Evolutionary conservation across 2,329 filamentous ascomycete genomes (phyloP).

Genomic region (Fusarium oxysporum): DNA sequence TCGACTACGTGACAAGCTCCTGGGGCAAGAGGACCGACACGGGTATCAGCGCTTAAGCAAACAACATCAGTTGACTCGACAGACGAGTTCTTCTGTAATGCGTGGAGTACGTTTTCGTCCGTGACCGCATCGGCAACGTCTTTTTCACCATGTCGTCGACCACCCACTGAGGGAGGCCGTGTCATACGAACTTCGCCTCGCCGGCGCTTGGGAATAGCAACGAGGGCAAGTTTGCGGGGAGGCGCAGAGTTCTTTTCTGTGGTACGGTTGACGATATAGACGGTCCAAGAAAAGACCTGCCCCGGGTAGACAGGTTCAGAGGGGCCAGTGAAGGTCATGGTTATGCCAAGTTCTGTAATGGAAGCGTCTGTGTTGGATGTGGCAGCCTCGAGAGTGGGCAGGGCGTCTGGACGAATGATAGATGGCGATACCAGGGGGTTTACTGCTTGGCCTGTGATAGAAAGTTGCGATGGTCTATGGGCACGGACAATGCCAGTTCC

Average conservation of each 20-base stretch:
- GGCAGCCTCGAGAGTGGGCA: constrained; percentile 69
- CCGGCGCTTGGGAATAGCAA: constrained; percentile 74
- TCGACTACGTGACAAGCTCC: constrained; percentile 80
- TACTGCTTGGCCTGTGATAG: constrained; percentile 65
- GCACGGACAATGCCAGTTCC: constrained; percentile 68
- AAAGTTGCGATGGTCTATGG: constrained; percentile 73
- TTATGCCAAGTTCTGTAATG: constrained; percentile 74
- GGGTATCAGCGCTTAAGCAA: constrained; percentile 79
- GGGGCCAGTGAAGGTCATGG: constrained; percentile 78
- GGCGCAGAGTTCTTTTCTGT: constrained; percentile 56
- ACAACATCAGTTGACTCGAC: constrained; percentile 75
- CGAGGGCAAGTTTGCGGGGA: constrained; percentile 75
- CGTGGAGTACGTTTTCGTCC: constrained; percentile 78
- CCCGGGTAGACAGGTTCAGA: constrained; percentile 67
- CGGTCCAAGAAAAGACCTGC: constrained; percentile 76
- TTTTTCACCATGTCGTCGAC: constrained; percentile 51
- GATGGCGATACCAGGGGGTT: constrained; percentile 69
- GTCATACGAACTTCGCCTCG: constrained; percentile 66
- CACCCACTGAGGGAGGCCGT: constrained; percentile 64
- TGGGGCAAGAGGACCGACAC: constrained; percentile 78
- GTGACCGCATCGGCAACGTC: constrained; percentile 73
- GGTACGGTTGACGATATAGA: constrained; percentile 81
- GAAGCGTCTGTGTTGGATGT: constrained; percentile 58
- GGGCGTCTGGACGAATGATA: constrained; percentile 68
- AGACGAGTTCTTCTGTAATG: constrained; percentile 74